A percentile compares a stretch with the other conserved stretches of the same genome.
Conservation (phyloP, 73 alveolate species). For the Tetrahymena borealis region DNA sequence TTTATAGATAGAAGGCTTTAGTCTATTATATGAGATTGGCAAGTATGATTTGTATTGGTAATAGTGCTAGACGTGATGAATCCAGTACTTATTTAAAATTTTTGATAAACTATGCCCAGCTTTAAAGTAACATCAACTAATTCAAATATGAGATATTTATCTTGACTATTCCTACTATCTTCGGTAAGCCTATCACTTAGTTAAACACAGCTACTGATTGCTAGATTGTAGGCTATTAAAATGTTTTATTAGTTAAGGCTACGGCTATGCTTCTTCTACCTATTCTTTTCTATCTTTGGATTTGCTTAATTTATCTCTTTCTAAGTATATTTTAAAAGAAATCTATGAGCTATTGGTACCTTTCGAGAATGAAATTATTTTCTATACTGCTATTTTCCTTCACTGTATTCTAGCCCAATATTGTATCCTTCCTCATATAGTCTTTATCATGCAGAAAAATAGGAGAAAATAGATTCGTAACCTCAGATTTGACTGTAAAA, state of each 20-base stretch:
- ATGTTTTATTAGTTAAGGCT: not conserved
- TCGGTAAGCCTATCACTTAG: not conserved
- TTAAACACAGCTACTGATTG: not conserved
- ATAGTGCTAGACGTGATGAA: not conserved
- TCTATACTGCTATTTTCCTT: not conserved
- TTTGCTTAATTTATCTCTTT: not conserved
- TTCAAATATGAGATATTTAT: not conserved
- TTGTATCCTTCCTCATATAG: not conserved
- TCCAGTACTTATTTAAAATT: not conserved
- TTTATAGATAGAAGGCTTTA: not conserved
- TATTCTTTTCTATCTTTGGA: not conserved
- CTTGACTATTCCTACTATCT: not conserved
- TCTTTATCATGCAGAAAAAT: not conserved
- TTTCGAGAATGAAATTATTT: not conserved
- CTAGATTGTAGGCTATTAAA: not conserved
- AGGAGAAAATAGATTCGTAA: not conserved
- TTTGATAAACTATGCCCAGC: not conserved
- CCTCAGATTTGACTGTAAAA: not conserved
- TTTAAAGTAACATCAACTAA: not conserved
- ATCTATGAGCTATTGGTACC: not conserved
- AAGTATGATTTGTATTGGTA: not conserved
- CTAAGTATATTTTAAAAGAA: not conserved
- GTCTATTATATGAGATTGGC: not conserved
- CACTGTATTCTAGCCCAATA: not conserved
- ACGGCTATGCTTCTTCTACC: not conserved